These are phyloP conservation scores for Beauveria asiatica DNA, from an alignment of 2,329 filamentous ascomycete genomes.

Conservation along the genomic window DNA sequence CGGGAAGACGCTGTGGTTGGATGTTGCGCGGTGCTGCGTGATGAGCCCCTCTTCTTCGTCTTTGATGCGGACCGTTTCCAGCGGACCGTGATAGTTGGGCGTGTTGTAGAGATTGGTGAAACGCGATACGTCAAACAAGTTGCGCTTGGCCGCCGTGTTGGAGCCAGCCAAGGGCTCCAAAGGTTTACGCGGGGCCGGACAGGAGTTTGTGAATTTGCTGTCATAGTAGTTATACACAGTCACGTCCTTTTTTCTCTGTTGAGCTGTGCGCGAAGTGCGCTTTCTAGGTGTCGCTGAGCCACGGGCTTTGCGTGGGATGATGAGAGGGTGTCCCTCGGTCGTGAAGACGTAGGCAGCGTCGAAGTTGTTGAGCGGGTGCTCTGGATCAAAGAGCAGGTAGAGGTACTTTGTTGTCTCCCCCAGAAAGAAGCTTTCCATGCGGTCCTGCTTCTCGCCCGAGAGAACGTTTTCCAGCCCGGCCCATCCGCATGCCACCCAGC, in stretches of 20 bases:
- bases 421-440: slow-evolving; percentile 98
- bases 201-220: slow-evolving; percentile 48
- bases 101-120: slow-evolving; percentile 75
- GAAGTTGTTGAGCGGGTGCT: slow-evolving; percentile 78
- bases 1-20: slow-evolving; percentile 80
- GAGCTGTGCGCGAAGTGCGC: slow-evolving; percentile 13
- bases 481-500: slow-evolving; percentile 89
- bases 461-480: slow-evolving; percentile 77
- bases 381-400: slow-evolving; percentile 78
- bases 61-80: slow-evolving; percentile 31
- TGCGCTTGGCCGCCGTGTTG: slow-evolving; percentile 65
- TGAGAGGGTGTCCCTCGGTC: slow-evolving; percentile 87
- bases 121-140: slow-evolving; percentile 83
- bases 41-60: slow-evolving; percentile 39
- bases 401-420: slow-evolving; percentile 96
- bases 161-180: slow-evolving; percentile 64
- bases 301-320: slow-evolving; percentile 53
- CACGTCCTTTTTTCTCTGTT: slow-evolving; percentile 10
- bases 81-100: slow-evolving; percentile 50
- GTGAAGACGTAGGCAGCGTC: slow-evolving; percentile 89
- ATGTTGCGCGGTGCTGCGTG: slow-evolving; percentile 40
- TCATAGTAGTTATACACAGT: slow-evolving; percentile 30
- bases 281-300: neutral
- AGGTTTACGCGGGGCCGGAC: slow-evolving; percentile 50
- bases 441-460: slow-evolving; percentile 77